These are phyloP conservation scores for Saccharomyces hybrid DNA, from an alignment of 1,139 yeast species.

Conservation along the genomic window DNA sequence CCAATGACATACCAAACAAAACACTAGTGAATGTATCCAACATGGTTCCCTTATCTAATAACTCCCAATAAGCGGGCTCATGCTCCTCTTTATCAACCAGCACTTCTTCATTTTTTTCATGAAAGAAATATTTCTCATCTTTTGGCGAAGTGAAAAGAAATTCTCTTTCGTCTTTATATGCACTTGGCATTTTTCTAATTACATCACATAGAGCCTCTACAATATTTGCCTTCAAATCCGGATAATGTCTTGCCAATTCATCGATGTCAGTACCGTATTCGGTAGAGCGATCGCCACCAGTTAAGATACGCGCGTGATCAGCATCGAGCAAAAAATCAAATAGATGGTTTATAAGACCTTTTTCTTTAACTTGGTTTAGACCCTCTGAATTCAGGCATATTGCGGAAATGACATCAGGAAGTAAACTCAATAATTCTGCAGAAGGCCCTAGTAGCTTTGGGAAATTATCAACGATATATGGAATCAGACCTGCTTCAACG, in stretches of 20 bases:
- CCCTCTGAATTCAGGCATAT: constrained; percentile 75
- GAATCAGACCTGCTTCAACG: constrained; percentile 70
- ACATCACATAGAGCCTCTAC: constrained; percentile 43
- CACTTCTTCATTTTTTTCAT: constrained; percentile 35
- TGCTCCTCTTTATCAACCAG: constrained; percentile 35
- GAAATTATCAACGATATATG: constrained; percentile 53
- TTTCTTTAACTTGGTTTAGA: constrained; percentile 45
- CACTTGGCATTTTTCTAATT: constrained; percentile 43
- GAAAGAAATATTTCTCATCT: constrained; percentile 39
- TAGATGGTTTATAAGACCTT: constrained; percentile 41
- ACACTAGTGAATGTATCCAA: constrained; percentile 31
- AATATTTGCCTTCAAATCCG: constrained; percentile 57
- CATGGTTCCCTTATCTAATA: constrained; percentile 24
- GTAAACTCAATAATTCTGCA: constrained; percentile 49
- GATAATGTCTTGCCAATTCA: constrained; percentile 77
- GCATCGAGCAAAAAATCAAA: constrained; percentile 46
- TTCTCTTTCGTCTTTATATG: constrained; percentile 34
- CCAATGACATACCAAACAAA: constrained; percentile 30
- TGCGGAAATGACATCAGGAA: constrained; percentile 79
- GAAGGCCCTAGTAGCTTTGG: constrained; percentile 47
- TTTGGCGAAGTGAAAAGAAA: constrained; percentile 38
- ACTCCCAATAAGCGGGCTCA: constrained; percentile 49
- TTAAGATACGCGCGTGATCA: constrained; percentile 43
- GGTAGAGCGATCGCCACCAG: constrained; percentile 44
- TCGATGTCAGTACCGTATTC: constrained; percentile 66